phyloP scores from a whole-genome alignment of 73 alveolate species.

The Paramecium sexaurelia region DNA sequence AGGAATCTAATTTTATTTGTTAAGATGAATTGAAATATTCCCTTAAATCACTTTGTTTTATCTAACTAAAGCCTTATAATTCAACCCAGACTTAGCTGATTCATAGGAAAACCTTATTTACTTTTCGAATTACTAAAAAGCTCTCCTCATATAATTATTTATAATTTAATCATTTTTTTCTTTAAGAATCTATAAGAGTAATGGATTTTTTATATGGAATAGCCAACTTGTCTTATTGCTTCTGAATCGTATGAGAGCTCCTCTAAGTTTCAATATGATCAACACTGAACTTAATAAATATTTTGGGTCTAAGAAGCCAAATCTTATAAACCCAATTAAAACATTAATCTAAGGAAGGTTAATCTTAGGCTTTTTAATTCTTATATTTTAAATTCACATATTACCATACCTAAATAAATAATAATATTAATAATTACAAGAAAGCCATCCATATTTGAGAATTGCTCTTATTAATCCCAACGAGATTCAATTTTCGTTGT shows the following conservation, averaged over 20 bases:
- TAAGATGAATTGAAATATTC: background rate
- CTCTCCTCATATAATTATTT: background rate
- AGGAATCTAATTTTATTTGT: background rate
- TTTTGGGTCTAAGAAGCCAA: background rate
- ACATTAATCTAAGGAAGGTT: background rate
- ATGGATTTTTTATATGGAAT: constrained; percentile 6
- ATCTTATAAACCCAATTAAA: background rate
- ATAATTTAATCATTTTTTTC: background rate
- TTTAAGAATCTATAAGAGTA: background rate
- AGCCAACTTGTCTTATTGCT: background rate
- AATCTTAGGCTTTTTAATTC: background rate
- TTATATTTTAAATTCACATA: constrained; percentile 4
- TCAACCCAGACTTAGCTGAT: background rate
- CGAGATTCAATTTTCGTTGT: constrained; percentile 45
- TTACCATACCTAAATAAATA: constrained; percentile 20
- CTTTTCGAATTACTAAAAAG: background rate
- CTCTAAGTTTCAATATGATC: constrained; percentile 7
- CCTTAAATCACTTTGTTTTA: background rate
- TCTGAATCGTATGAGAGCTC: background rate
- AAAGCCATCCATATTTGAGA: background rate
- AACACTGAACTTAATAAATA: background rate
- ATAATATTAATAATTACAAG: background rate
- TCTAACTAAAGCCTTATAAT: background rate
- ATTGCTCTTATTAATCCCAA: constrained; percentile 7
- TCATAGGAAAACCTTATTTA: background rate